phyloP scores from a whole-genome alignment of 768 basidiomycete genomes.

The Collybia sordida region DNA sequence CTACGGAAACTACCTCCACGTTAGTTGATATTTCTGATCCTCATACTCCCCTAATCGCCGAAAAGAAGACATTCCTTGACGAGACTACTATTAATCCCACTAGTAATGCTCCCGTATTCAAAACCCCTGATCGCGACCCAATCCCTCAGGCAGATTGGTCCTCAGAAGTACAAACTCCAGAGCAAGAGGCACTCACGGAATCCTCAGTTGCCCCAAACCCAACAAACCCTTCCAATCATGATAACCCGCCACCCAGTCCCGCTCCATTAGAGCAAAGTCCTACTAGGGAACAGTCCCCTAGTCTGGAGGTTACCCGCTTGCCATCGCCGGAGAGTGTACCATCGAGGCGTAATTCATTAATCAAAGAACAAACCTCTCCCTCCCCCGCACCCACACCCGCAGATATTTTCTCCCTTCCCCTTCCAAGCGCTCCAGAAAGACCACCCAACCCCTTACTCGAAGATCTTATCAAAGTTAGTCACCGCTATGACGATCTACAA shows the following conservation, averaged over 20 bases:
- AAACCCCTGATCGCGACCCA: no score
- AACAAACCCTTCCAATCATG: no score
- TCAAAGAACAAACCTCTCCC: background rate
- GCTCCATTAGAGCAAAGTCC: background rate
- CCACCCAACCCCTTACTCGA: conserved; percentile 39
- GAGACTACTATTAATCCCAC: no score
- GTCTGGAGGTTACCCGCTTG: no score
- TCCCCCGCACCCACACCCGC: background rate
- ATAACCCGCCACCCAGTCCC: background rate
- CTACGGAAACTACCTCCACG: no score
- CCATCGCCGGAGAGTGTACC: no score
- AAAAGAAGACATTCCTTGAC: no score
- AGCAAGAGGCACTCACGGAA: background rate
- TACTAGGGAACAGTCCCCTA: no score
- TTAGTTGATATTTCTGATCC: no score
- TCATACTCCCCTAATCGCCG: no score
- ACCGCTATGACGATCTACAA: conserved; percentile 40
- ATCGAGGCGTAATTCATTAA: background rate
- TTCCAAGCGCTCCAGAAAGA: conserved; percentile 7
- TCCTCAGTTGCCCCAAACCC: background rate
- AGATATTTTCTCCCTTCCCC: background rate
- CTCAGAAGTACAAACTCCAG: background rate
- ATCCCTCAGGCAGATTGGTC: background rate
- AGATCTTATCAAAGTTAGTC: conserved; percentile 40
- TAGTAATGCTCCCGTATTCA: no score